Evolutionary conservation across 768 basidiomycete genomes (phyloP), one percentile per base, ranked within the genome.

Genomic region (Roridomyces roridus): DNA sequence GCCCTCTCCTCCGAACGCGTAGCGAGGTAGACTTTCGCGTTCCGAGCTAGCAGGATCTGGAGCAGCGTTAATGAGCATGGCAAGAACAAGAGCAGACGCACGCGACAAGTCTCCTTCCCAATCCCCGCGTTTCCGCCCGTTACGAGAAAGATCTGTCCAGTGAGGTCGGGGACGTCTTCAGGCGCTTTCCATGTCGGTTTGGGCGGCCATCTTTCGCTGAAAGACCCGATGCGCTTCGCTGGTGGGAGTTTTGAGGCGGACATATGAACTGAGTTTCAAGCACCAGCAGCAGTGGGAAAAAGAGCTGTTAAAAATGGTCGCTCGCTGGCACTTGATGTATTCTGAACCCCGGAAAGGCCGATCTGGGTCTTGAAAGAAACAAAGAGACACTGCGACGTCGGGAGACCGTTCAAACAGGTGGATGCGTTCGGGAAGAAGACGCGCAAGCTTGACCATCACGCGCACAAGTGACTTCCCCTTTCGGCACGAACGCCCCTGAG

Each of bases 21-120:
- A 1, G 76, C 78, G 44, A 83, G 57, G 63, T 84, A 83, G 7
- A 84, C 81, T 51, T 76, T 81, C 15, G 81, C 82, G 50, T 79
- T 76, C 37, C 78, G 75, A 28, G 59, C 31, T 23, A 82, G 67
- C 21, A 80, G 68, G 5, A 67, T 70, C 76, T 79, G 53, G 11
- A 10, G 11, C 15, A 34, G 31, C 7, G 10, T 11, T 10, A 34
- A 2, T 34, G 10, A 15, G 31, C 31, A 34, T 11, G 10, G 31
- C 31, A 34, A 10, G 31, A 34, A 34, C 31, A 34, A 8, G 7
- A 34, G 15, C 31, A 34, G n/a, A 8, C 4, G 31, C 35, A 64
- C 63, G 23, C 63, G 63, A 47, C 63, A 64, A 25, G 63, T 64
- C 28, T 62, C 53, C 55, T 70, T 28, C 66, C 74, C 34, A 21